Base-by-base conservation (phyloP, 129 eudicot genomes). In the Arctium lappa region DNA sequence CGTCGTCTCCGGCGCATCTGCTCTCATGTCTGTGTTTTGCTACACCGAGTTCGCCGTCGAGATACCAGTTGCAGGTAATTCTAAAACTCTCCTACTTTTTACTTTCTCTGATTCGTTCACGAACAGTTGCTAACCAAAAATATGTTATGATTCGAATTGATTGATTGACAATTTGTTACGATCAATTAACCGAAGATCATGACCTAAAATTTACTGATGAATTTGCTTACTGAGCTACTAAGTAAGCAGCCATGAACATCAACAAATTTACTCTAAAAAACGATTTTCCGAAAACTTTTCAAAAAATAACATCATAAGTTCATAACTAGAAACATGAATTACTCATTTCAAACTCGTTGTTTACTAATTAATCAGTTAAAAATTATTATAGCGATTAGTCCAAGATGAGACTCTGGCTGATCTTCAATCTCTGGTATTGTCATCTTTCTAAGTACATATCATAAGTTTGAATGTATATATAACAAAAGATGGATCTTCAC, bases 1-100 rank as follows among this genome's bases (percentile, higher is more conserved):
- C 72, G 91, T 86, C 12, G 91, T 94, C 11, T 90, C 98, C 3
- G 98, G 98, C 13, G 65, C 90, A 32, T 90, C 98, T 10, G 97
- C 98, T 42, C 79, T 94, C 80, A 92, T 94, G 42, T 91, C 98
- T 0, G 98, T 94, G 16, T 91, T 94, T 70, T 94, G 98, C 69
- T 94, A 94, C 87, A 94, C 97, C 0, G 98, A 94, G 89, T 94
- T 94, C 38, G 97, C 98, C 0, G 94, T 94, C 27, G 98, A 94
- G 79, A 91, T 94, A 50, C 98, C 98, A 0, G 98, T 94, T 75
- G 98, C 98, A 77, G 98, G 97, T 93, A 85, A 42, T 42, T 16
- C 8, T 70, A 6, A 33, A 0, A 44, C 63, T 16, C 33, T 30
- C 11, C 62, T 60, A 75, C 37, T 76, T 22, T 81, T 69, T 60